Evolutionary conservation across 202 grass and related monocot genomes (phyloP).

Genomic region (Zoysia matrella): DNA sequence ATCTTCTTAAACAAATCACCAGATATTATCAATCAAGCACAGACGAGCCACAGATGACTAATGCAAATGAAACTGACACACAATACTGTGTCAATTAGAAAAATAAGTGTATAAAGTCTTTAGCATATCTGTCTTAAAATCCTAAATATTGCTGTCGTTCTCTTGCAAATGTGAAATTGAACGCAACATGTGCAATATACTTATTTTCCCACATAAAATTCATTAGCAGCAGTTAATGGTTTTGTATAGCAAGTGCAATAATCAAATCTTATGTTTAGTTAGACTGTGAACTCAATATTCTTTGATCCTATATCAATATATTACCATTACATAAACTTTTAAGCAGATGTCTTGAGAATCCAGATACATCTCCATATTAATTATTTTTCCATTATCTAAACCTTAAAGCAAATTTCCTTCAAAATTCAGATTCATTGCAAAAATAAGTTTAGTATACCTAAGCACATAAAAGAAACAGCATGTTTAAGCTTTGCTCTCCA

Average conservation of each 20-base stretch:
- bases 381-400: no score
- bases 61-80: not conserved
- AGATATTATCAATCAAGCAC: not conserved
- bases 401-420: not conserved
- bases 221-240: not conserved
- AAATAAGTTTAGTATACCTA: constrained; percentile 2
- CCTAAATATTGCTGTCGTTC: not conserved
- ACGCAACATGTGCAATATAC: not conserved
- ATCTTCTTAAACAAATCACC: not conserved
- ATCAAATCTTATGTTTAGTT: constrained; percentile 1
- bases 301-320: not conserved
- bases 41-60: not conserved
- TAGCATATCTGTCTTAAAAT: not conserved
- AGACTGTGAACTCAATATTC: not conserved
- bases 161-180: constrained; percentile 14
- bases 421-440: not conserved
- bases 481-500: not conserved
- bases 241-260: not conserved
- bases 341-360: not conserved
- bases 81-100: not conserved
- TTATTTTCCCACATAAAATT: not conserved
- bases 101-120: not conserved
- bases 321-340: not conserved
- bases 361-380: no score
- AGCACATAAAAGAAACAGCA: not conserved